phyloP scores from a whole-genome alignment of 495 filamentous ascomycete species.

The Hyaloscypha hepaticicola region DNA sequence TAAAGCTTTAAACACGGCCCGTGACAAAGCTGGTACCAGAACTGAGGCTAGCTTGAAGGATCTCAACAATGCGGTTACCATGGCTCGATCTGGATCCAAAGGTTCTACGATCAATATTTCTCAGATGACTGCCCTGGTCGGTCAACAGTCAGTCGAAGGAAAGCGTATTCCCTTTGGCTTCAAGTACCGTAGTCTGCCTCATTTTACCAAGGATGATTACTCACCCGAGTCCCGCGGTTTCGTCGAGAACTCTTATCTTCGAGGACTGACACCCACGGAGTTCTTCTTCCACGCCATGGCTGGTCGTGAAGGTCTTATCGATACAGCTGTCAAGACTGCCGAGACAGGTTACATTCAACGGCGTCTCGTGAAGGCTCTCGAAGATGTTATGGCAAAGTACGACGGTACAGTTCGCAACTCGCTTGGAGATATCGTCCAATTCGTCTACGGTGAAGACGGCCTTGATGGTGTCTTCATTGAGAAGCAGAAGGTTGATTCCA shows the following conservation, averaged over 20 bases:
- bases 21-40: slow-evolving; percentile 91
- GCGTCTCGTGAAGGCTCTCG: slow-evolving; percentile 94
- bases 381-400: slow-evolving; percentile 97
- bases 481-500: slow-evolving; percentile 82
- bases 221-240: slow-evolving; percentile 96
- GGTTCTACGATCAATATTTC: slow-evolving; percentile 98
- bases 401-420: slow-evolving; percentile 98
- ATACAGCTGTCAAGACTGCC: slow-evolving; percentile 98
- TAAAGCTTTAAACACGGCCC: slow-evolving; percentile 87
- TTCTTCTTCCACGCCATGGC: slow-evolving; percentile 99
- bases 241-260: slow-evolving; percentile 97
- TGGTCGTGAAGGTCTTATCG: slow-evolving; percentile 98
- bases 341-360: slow-evolving; percentile 99
- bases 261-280: slow-evolving; percentile 90
- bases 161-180: slow-evolving; percentile 99
- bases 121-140: slow-evolving; percentile 96
- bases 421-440: slow-evolving; percentile 94
- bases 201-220: slow-evolving; percentile 99
- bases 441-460: slow-evolving; percentile 96
- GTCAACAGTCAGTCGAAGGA: slow-evolving; percentile 96
- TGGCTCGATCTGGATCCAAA: slow-evolving; percentile 95
- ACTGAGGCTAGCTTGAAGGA: slow-evolving; percentile 92
- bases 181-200: slow-evolving; percentile 94
- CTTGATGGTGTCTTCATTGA: slow-evolving; percentile 90
- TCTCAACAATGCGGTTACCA: slow-evolving; percentile 90